Base-by-base conservation (phyloP, 768 basidiomycete genomes). In the Boletus coccyginus region DNA sequence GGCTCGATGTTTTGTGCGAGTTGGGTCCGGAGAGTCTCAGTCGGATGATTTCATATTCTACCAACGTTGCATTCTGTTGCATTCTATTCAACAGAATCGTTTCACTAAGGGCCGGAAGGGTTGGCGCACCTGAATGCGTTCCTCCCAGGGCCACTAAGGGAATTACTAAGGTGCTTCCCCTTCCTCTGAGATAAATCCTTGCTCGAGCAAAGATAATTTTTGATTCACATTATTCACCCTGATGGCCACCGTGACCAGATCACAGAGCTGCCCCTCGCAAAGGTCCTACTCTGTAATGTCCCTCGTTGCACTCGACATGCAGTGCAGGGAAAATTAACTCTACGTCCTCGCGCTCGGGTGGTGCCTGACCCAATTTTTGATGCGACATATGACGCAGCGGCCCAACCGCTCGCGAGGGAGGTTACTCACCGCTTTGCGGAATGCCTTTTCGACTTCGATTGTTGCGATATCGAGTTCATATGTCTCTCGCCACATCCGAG, bases 101-200 rank as follows among this genome's bases (percentile, higher is more conserved):
- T 67, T 95, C 92, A 0, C 85, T 87, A 31, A 94, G 73, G 16
- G 79, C 90, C 2, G 92, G 93, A 57, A 94, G 77, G 0, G 91
- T 91, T 1, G 92, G 93, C 3, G 92, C 89, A 7, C 91, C 91
- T 50, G 10, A 56, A 35, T 50, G 40, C 31, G 17, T 53, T 42
- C 17, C 40, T 12, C 51, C 32, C 45, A 33, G 53, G 12, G 11
- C 29, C 11, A 24, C n/a, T 5, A 36, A 24, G 38, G 13, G 12
- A 71, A 80, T 62, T 61, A 89, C 88, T 87, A 40, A 88, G 83
- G 84, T 87, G 87, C 70, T 90, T 86, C 39, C 92, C 93, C 94
- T 16, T 75, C 84, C 63, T 87, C 76, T 7, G 83, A 84, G 57
- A 94, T 87, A 69, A 96, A 91, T 1, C 92, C 91, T 47, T 81